Evolutionary conservation across 192 early-diverging fungal species (phyloP).

Genomic region (Backusella tarrabulga): DNA sequence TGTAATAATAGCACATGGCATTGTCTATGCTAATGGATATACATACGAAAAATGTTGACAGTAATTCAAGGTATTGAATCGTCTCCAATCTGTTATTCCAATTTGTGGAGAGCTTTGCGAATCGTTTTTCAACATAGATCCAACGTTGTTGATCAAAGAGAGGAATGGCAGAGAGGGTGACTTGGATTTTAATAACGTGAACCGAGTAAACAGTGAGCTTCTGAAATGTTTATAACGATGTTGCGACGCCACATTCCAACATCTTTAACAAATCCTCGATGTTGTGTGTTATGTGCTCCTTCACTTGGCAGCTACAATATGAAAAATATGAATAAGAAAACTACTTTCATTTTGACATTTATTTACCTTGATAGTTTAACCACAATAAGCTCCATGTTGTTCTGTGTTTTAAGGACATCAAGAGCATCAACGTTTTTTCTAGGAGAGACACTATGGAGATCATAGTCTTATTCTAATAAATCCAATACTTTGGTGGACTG

Average conservation of each 20-base stretch:
- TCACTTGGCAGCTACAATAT: constrained; percentile 9
- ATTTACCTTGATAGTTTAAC: constrained; percentile 6
- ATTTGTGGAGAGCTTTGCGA: neutral
- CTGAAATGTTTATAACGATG: constrained; percentile 4
- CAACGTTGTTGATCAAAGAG: constrained; percentile 4
- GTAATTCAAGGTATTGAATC: constrained; percentile 4
- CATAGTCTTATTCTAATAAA: constrained; percentile 4
- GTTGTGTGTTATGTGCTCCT: constrained; percentile 12
- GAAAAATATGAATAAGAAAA: neutral
- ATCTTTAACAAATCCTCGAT: constrained; percentile 14
- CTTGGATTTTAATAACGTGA: neutral
- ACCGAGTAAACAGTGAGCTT: constrained; percentile 11
- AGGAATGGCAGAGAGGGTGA: neutral
- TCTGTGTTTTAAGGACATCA: neutral
- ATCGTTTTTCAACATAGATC: neutral
- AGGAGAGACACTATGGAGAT: neutral
- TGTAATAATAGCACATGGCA: neutral
- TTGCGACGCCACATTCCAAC: constrained; percentile 7
- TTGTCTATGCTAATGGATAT: neutral
- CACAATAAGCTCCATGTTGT: constrained; percentile 14
- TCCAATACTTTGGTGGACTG: neutral
- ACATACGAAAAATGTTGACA: constrained; percentile 5
- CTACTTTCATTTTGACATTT: constrained; percentile 2
- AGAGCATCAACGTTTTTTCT: constrained; percentile 6
- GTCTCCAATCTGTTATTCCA: neutral